Base-by-base conservation (phyloP, 352 stramenopile genomes). In the Albugo laibachii region DNA sequence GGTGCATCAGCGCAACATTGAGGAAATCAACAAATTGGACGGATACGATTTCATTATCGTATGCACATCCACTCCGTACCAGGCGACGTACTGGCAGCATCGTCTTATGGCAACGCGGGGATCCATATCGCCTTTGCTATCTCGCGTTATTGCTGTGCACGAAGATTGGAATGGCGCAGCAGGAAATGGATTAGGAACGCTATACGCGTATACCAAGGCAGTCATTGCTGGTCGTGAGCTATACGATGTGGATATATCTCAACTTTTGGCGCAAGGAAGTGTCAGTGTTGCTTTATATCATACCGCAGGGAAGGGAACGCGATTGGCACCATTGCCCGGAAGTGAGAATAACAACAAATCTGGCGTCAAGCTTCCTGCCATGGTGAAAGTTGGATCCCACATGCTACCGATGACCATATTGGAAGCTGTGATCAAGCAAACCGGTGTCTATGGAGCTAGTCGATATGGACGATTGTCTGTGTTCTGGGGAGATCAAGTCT, bases 321-420 rank as follows among this genome's bases (percentile, higher is more conserved):
- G 94, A 18, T 76, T 98, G 18, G 93, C 94, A 37, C 94, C 93
- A 38, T 66, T 98, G 35, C 92, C 93, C 6, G 94, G 93, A 36
- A 94, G 77, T 45, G 94, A 98, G 59, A 98, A 98, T 71, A 98
- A 98, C 69, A 98, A 98, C 75, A 98, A 98, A 69, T 96, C 93
- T 19, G 94, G 93, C 48, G 94, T 98, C 40, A 98, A 98, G 85
- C 73, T 98, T 24, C 93, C 93, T 3, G 86, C 93, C 39, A 94
- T 89, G 61, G 68, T 95, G 57, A 71, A 84, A 57, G 72, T 92
- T 38, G 70, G 76, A 49, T 77, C 91, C 27, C 70, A 80, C 44
- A 74, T 76, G 18, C 78, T 95, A 57, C 82, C 89, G 36, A 94
- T 98, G 62, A 98, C 92, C 13, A 97, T 98, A 54, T 78, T 98